phyloP scores from a whole-genome alignment of 352 stramenopile genomes.

The Globisporangium emineosum region DNA sequence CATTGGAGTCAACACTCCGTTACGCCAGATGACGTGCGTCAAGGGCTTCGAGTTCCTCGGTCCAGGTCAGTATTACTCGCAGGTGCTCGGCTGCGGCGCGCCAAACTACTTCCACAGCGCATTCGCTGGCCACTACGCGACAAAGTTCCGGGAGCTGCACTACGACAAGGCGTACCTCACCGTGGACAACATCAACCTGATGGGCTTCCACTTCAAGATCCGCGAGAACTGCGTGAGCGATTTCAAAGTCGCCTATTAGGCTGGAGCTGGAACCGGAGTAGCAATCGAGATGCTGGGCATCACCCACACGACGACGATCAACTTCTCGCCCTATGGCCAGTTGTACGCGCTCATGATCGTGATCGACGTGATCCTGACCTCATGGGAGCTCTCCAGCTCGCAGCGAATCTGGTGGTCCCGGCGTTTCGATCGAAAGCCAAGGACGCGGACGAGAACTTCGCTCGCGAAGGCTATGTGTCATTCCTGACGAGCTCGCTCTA shows the following conservation, averaged over 20 bases:
- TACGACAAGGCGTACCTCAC: constrained; percentile 28
- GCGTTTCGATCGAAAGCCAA: background rate
- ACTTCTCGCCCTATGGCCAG: constrained; percentile 35
- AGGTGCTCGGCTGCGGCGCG: constrained; percentile 32
- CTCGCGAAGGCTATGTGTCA: background rate
- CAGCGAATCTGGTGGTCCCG: background rate
- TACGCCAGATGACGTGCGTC: constrained; percentile 36
- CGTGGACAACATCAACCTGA: constrained; percentile 18
- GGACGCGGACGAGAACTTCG: constrained; percentile 3
- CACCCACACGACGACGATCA: constrained; percentile 27
- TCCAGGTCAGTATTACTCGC: constrained; percentile 16
- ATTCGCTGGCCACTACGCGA: constrained; percentile 21
- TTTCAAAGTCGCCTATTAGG: background rate
- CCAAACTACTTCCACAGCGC: constrained; percentile 29
- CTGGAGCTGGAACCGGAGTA: background rate
- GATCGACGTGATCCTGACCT: constrained; percentile 30
- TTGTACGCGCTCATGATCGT: constrained; percentile 41
- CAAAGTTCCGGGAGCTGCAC: constrained; percentile 15
- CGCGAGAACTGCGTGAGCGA: constrained; percentile 23
- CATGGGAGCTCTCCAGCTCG: constrained; percentile 12
- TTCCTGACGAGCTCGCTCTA: constrained; percentile 9
- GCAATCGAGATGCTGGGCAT: constrained; percentile 8
- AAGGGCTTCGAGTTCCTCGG: constrained; percentile 32
- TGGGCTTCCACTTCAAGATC: constrained; percentile 30
- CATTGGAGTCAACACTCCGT: constrained; percentile 39